Base-by-base conservation (phyloP, 176 grass and related monocot genomes). In the Oryza officinalis region DNA sequence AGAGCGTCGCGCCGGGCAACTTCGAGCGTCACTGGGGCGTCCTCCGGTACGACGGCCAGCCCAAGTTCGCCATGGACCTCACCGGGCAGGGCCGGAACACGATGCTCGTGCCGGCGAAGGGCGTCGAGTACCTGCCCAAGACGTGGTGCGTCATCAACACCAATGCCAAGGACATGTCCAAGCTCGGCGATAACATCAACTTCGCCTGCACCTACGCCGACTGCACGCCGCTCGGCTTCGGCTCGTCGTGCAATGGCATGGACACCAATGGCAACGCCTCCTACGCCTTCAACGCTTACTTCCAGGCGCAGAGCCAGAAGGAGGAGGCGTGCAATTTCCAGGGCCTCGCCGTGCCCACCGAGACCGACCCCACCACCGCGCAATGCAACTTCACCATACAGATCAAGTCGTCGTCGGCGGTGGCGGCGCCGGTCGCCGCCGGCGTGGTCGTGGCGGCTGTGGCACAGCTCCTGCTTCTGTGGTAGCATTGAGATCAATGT, bases 271-370 rank as follows among this genome's bases (percentile, higher is more conserved):
- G 94, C 0, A 97, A 97, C 75, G 81, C 89, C 2, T 89, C 91
- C 0, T 97, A 93, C 74, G 91, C 91, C 28, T 97, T 97, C 65
- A 97, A 97, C 47, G 90, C 90, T 0, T 97, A 97, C 65, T 97
- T 86, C 87, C 94, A 97, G 85, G 81, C 79, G 71, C 91, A 91
- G 84, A 91, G 69, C 80, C 94, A 93, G 70, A 44, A 69, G 75
- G 84, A 87, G 49, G 23, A 32, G 35, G 92, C 91, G 6, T 97
- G 91, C 25, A 65, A 77, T 47, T 97, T 97, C 69, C 77, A 85
- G 80, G 91, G 91, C 8, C 91, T 85, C 23, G 91, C 94, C 40
- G 73, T 90, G 59, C 77, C 86, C 6, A 90, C 87, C 3, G 40
- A 82, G 52, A 88, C 86, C 6, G 77, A 97, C 33, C 94, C 94